Evolutionary conservation across 768 basidiomycete genomes (phyloP).

Genomic region (Lentinula boryana): DNA sequence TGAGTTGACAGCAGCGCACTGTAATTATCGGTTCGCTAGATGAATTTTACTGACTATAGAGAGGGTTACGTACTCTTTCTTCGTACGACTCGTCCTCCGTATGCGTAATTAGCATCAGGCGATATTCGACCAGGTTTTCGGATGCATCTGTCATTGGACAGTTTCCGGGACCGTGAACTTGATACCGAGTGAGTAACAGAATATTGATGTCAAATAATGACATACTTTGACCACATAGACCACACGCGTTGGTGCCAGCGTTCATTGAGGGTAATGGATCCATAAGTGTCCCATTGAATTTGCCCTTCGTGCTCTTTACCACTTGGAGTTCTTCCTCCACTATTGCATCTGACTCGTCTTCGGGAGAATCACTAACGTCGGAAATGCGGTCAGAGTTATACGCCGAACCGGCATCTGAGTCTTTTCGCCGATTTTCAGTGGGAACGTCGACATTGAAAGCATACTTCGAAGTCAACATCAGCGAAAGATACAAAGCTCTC

Average conservation of each 20-base stretch:
- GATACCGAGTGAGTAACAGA: background rate
- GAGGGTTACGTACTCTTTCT: conserved; percentile 41
- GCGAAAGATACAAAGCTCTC: background rate
- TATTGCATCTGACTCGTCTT: conserved; percentile 1
- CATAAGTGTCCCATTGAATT: background rate
- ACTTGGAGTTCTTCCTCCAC: background rate
- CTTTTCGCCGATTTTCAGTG: background rate
- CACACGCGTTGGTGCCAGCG: conserved; percentile 31
- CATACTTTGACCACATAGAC: conserved; percentile 45
- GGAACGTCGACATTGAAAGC: conserved; percentile 12
- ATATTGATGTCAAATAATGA: background rate
- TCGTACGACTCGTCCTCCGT: conserved; percentile 64
- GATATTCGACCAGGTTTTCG: conserved; percentile 63
- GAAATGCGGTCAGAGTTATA: conserved; percentile 23
- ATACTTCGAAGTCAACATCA: conserved; percentile 17
- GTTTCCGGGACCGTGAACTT: conserved; percentile 17
- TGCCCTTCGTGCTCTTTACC: background rate
- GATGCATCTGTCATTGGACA: conserved; percentile 66
- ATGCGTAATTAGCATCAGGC: conserved; percentile 58
- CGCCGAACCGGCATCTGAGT: conserved; percentile 26
- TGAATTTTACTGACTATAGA: background rate
- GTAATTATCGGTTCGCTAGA: conserved; percentile 7
- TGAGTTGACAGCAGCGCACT: conserved; percentile 61
- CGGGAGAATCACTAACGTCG: conserved; percentile 6
- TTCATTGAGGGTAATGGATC: background rate